phyloP scores from a whole-genome alignment of 371 early-diverging fungal genomes.

The Mucor piriformis region DNA sequence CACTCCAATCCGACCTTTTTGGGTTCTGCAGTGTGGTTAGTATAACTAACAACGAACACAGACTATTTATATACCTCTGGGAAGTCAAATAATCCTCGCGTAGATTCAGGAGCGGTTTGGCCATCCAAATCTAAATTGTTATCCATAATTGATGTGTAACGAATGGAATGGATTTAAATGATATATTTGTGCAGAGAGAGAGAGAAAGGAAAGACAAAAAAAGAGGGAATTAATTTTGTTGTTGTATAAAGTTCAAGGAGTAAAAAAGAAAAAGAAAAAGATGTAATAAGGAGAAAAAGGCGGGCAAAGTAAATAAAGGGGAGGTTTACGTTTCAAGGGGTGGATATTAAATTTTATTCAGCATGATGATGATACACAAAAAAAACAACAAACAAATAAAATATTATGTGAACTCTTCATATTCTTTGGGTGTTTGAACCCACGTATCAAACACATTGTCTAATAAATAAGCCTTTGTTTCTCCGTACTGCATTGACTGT shows the following conservation, averaged over 20 bases:
- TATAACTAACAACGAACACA: not conserved
- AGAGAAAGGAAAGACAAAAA: conserved; percentile 4
- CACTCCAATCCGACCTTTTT: conserved; percentile 16
- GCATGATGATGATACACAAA: too few species aligned
- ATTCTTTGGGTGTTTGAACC: conserved; percentile 52
- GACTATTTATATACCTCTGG: conserved; percentile 23
- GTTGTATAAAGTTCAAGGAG: conserved; percentile 1
- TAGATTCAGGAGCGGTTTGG: conserved; percentile 58
- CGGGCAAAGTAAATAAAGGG: conserved; percentile 10
- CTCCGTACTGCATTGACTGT: conserved; percentile 39
- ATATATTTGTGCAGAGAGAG: not conserved
- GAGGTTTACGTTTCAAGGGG: not conserved
- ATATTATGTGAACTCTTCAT: conserved; percentile 28
- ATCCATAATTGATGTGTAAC: conserved; percentile 21
- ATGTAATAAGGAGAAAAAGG: conserved; percentile 2
- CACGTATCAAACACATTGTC: conserved; percentile 55
- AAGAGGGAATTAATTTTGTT: not conserved
- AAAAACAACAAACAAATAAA: conserved; percentile 2
- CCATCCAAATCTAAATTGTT: conserved; percentile 41
- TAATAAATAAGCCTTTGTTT: conserved; percentile 47
- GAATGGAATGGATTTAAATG: conserved; percentile 27
- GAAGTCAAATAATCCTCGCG: conserved; percentile 50
- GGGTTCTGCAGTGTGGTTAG: not conserved
- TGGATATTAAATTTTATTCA: not conserved
- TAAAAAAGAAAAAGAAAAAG: conserved; percentile 9